phyloP scores from a whole-genome alignment of 352 stramenopile species.

The Pythium rishiriense region DNA sequence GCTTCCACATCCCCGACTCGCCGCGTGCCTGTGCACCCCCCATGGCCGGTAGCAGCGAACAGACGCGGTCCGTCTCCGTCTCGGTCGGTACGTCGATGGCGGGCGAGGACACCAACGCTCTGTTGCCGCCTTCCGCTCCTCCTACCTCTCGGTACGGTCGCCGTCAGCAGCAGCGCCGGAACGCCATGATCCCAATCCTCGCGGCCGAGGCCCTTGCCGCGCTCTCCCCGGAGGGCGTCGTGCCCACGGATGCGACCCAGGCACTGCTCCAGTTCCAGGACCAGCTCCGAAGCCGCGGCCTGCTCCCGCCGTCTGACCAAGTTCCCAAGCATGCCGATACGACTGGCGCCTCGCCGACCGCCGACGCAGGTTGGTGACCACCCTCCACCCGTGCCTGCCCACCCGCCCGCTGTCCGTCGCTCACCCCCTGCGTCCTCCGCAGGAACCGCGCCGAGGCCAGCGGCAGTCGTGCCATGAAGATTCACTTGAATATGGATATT shows the following conservation, averaged over 20 bases:
- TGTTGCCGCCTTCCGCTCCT: constrained; percentile 13
- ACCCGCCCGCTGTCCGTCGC: too few species aligned
- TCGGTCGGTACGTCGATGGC: constrained; percentile 26
- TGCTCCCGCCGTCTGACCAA: constrained; percentile 17
- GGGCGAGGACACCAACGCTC: constrained; percentile 3
- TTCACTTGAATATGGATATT: constrained; percentile 3
- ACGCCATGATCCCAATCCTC: constrained; percentile 57
- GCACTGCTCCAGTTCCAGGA: constrained; percentile 38
- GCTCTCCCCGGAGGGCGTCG: constrained; percentile 40
- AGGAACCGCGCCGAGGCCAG: neutral
- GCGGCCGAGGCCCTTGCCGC: constrained; percentile 45
- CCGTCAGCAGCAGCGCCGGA: constrained; percentile 38
- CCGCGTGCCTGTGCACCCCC: constrained; percentile 18
- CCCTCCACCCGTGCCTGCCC: too few species aligned
- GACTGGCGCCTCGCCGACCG: neutral
- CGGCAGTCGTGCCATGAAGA: neutral
- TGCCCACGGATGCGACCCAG: constrained; percentile 34
- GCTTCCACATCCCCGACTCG: constrained; percentile 69
- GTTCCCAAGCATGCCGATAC: neutral
- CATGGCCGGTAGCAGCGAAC: neutral
- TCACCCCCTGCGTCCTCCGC: neutral
- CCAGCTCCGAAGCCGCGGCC: constrained; percentile 26
- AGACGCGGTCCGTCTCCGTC: constrained; percentile 5
- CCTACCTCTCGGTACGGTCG: constrained; percentile 4
- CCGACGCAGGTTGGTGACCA: constrained; percentile 1